Base-by-base conservation (phyloP, 2,329 filamentous ascomycete genomes). In the Penicillium sp. region DNA sequence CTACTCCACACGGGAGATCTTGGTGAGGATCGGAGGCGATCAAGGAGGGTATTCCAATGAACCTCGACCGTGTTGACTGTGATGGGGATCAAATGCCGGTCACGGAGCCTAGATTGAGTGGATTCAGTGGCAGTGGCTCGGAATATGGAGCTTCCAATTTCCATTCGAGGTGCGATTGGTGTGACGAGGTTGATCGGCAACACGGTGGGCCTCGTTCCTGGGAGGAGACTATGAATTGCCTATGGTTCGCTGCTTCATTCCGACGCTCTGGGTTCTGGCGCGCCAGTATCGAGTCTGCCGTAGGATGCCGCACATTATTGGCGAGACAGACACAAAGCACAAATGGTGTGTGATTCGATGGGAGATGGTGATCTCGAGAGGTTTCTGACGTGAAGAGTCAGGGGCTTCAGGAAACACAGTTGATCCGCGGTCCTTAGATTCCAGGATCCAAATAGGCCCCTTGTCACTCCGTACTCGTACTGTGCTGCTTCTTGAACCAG, bases 101-200 rank as follows among this genome's bases (percentile, higher is more conserved):
- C 6, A 13, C 9, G 23, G 27, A 40, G 24, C 9, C 37, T 25
- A 39, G 37, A 9, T 6, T 20, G 37, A 20, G 9, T 13, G 18
- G 38, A 6, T 13, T 25, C 8, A 31, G 44, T 42, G 49, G 47
- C 50, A 50, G 31, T 57, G 49, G 43, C 43, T 51, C 42, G 9
- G 28, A 13, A 23, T 41, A 56, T 57, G 59, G 59, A 55, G 52
- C 42, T 42, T 44, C 50, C 50, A 60, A 61, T 61, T 60, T 61
- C 57, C 57, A 42, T 13, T 5, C 8, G 27, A 35, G 31, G 37
- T 31, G 10, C 44, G 31, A 61, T 61, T 61, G 59, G 59, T 53
- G 56, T 50, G 48, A 54, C 27, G 50, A 51, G 20, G 15, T 43
- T 45, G 59, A 61, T 61, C 57, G 59, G 49, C 57, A 47, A 28